A percentile compares a stretch with the other conserved stretches of the same genome.
Conservation (phyloP, 106 monocot genomes). For the Dendrobium huoshanense region DNA sequence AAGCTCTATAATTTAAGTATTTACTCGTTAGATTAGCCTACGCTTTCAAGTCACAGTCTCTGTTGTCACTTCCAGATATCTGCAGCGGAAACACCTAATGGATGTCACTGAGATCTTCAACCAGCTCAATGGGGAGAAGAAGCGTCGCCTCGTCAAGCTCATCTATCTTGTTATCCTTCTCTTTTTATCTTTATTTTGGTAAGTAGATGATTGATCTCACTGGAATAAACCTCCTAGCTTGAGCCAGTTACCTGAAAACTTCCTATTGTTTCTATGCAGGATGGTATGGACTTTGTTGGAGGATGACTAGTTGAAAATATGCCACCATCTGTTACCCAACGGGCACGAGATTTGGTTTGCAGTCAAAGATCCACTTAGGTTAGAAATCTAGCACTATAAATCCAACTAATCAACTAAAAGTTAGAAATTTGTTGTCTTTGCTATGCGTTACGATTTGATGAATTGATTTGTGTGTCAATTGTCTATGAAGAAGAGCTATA, state of each 20-base stretch:
- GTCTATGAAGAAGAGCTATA: neutral
- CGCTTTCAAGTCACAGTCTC: neutral
- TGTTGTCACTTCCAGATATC: slow-evolving; percentile 42
- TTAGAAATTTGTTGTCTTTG: neutral
- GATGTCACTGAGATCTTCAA: slow-evolving; percentile 98
- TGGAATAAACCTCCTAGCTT: neutral
- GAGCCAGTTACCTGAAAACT: neutral
- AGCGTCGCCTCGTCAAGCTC: slow-evolving; percentile 71
- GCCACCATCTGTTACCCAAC: neutral
- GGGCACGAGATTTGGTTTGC: neutral
- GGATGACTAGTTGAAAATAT: slow-evolving; percentile 21
- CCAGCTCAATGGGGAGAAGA: slow-evolving; percentile 70
- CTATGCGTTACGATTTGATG: neutral
- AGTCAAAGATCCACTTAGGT: neutral
- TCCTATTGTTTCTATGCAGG: slow-evolving; percentile 7
- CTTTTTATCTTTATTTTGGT: slow-evolving; percentile 83
- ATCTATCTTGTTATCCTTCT: slow-evolving; percentile 56
- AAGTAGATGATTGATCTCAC: neutral
- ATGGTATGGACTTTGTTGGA: slow-evolving; percentile 52
- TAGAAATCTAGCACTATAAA: neutral
- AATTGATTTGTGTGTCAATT: neutral
- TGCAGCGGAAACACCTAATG: slow-evolving; percentile 51
- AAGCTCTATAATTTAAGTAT: neutral
- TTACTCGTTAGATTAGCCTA: neutral
- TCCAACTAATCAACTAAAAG: neutral